phyloP scores from a whole-genome alignment of 805 yeast genomes.

The Blastobotrys terrestris region DNA sequence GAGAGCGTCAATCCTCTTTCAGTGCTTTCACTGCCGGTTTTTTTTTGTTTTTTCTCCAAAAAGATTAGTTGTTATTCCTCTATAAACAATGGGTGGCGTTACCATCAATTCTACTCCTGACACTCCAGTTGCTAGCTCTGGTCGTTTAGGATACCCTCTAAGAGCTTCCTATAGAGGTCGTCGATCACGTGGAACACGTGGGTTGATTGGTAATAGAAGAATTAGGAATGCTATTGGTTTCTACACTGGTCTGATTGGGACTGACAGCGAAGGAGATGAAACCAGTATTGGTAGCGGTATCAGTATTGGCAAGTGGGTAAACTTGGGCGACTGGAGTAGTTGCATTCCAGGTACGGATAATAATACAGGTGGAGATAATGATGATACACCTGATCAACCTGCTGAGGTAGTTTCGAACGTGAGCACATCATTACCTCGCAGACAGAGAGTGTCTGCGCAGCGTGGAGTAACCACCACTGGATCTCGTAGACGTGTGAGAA shows the following conservation, averaged over 20 bases:
- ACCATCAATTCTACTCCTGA: neutral
- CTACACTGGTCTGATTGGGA: neutral
- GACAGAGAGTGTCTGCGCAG: neutral
- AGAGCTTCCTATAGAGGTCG: neutral
- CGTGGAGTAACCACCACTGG: neutral
- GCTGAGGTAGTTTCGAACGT: neutral
- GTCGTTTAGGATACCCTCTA: neutral
- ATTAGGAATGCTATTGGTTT: neutral
- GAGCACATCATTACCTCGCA: neutral
- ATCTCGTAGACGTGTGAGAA: neutral
- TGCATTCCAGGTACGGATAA: neutral
- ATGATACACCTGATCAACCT: neutral
- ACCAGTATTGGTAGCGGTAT: neutral
- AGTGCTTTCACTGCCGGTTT: neutral
- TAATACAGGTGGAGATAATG: neutral
- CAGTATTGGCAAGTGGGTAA: neutral
- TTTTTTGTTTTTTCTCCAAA: no score
- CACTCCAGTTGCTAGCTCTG: neutral
- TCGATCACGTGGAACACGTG: neutral
- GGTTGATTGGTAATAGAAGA: neutral
- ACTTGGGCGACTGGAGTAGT: no score
- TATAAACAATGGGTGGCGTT: neutral
- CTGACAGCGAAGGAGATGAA: neutral
- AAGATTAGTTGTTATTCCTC: neutral
- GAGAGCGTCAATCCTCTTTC: neutral